Conservation (phyloP, 345 rosid genomes). For the Hevea brasiliensis region DNA sequence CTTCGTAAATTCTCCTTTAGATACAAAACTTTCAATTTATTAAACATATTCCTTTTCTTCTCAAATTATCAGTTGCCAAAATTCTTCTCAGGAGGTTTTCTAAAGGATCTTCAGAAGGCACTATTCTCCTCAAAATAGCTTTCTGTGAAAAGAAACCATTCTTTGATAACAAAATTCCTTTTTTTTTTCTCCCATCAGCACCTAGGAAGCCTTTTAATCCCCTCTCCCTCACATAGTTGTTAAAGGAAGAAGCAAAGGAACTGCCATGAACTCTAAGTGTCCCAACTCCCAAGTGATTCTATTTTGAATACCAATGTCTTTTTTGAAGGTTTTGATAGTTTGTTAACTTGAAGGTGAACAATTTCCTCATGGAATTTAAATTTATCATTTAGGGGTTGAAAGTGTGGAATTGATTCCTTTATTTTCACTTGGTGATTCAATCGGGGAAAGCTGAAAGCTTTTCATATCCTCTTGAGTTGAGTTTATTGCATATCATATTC, state of each 20-base stretch:
- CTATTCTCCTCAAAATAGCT: neutral
- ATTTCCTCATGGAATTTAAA: neutral
- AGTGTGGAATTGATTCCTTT: neutral
- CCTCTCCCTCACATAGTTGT: too few species aligned
- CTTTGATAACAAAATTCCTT: neutral
- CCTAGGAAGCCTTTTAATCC: too few species aligned
- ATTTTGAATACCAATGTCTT: neutral
- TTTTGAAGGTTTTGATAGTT: neutral
- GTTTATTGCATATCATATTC: neutral
- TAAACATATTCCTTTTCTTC: neutral
- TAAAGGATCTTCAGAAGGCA: neutral
- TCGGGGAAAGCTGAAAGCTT: neutral
- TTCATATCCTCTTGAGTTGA: neutral
- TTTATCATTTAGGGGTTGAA: neutral
- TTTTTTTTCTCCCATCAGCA: too few species aligned
- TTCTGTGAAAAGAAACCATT: neutral
- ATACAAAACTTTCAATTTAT: neutral
- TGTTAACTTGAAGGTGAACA: constrained; percentile 1
- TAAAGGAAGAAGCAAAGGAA: too few species aligned
- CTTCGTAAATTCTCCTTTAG: neutral
- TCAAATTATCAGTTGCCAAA: neutral
- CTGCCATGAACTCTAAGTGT: too few species aligned
- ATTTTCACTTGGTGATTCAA: neutral
- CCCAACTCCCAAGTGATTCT: neutral
- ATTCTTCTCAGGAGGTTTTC: neutral